Conservation (phyloP, 2,329 filamentous ascomycete species). For the Chaetomiaceae sp. region DNA sequence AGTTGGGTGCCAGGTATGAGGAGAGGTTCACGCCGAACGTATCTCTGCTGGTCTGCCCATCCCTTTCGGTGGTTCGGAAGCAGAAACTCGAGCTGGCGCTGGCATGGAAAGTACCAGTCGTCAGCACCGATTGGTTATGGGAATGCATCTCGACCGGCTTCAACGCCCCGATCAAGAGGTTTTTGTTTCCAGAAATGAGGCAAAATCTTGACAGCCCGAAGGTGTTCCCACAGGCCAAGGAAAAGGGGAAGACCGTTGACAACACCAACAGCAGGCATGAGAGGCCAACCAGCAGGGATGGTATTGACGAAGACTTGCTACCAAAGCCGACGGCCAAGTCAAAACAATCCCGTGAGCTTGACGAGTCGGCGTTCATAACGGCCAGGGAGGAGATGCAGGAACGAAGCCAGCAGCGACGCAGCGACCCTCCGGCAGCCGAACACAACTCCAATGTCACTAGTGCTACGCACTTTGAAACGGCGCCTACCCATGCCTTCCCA, state of each 20-base stretch:
- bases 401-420: constrained; percentile 1
- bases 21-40: constrained; percentile 67
- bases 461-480: constrained; percentile 27
- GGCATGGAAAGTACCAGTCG: constrained; percentile 73
- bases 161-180: constrained; percentile 42
- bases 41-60: constrained; percentile 74
- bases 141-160: constrained; percentile 61
- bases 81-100: constrained; percentile 77
- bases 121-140: constrained; percentile 80
- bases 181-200: constrained; percentile 44
- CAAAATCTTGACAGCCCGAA: constrained; percentile 24
- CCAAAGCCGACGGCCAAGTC: constrained; percentile 15
- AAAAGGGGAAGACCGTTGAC: background rate
- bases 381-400: constrained; percentile 1
- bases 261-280: constrained; percentile 5
- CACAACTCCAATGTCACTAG: constrained; percentile 18
- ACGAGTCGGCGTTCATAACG: constrained; percentile 18
- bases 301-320: constrained; percentile 18
- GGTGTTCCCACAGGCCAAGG: constrained; percentile 1
- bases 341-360: constrained; percentile 16
- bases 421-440: background rate
- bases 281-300: background rate
- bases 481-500: constrained; percentile 20
- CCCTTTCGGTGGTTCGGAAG: constrained; percentile 50
- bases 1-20: constrained; percentile 76